These are phyloP conservation scores for Annona cherimola DNA, from an alignment of 164 flowering plant species.

Conservation along the genomic window DNA sequence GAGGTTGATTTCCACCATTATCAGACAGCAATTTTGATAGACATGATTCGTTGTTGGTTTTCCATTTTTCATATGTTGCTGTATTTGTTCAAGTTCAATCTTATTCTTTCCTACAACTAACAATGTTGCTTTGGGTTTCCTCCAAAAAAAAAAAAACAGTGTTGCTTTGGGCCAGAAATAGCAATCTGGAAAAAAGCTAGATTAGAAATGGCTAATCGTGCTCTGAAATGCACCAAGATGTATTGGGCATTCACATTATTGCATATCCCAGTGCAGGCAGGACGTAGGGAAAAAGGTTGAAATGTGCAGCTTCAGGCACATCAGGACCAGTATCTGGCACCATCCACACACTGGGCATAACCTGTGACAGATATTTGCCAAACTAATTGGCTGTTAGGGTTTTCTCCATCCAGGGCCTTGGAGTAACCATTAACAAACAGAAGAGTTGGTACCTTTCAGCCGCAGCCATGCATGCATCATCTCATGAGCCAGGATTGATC, in stretches of 20 bases:
- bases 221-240: background rate
- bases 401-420: background rate
- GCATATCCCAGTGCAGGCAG: background rate
- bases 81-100: too few species aligned
- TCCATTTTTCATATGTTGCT: too few species aligned
- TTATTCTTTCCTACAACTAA: too few species aligned
- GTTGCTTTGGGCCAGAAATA: background rate
- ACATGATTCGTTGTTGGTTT: too few species aligned
- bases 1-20: too few species aligned
- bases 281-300: background rate
- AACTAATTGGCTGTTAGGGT: background rate
- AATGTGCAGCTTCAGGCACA: background rate
- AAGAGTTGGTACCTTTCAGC: conserved; percentile 52
- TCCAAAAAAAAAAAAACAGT: too few species aligned
- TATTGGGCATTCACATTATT: background rate
- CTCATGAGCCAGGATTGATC: conserved; percentile 96
- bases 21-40: too few species aligned
- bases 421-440: background rate
- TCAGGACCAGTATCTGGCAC: too few species aligned
- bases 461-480: conserved; percentile 99
- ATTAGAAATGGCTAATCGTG: background rate
- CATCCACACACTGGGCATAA: background rate
- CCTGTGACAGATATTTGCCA: too few species aligned
- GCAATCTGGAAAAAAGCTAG: background rate
- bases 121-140: too few species aligned